Percentiles rank a stretch among this genome's conserved stretches.
Conservation (phyloP, 768 basidiomycete genomes). For the Kwoniella bestiolae region DNA sequence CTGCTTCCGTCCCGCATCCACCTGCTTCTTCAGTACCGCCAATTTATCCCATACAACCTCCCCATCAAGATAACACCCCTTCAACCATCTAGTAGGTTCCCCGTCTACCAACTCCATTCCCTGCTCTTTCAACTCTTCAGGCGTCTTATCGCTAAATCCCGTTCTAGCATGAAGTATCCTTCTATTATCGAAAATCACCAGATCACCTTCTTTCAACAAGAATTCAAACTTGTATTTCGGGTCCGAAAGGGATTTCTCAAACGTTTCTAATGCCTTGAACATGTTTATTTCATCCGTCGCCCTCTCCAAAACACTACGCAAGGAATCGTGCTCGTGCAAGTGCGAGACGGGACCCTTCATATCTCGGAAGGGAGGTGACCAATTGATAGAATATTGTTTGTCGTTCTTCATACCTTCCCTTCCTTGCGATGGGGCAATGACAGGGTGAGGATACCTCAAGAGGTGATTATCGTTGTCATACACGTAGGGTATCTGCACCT, state of each 20-base stretch:
- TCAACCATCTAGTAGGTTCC: conserved; percentile 77
- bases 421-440: conserved; percentile 42
- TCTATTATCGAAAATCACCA: conserved; percentile 89
- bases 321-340: conserved; percentile 14
- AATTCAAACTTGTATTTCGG: conserved; percentile 65
- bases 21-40: conserved; percentile 26
- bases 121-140: conserved; percentile 50
- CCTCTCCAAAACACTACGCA: conserved; percentile 57
- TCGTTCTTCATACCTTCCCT: background rate
- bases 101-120: conserved; percentile 41
- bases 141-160: conserved; percentile 65
- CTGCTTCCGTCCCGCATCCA: background rate
- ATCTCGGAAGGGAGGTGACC: conserved; percentile 93
- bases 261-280: conserved; percentile 64
- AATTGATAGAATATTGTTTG: conserved; percentile 74
- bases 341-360: conserved; percentile 56
- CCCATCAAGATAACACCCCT: conserved; percentile 68
- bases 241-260: conserved; percentile 66
- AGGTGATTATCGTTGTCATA: conserved; percentile 91
- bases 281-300: conserved; percentile 17
- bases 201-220: conserved; percentile 78
- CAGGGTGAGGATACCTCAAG: conserved; percentile 71
- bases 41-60: conserved; percentile 65
- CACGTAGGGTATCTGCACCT: conserved; percentile 77
- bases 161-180: conserved; percentile 85